Percentiles rank a stretch among this genome's conserved stretches.
Conservation (phyloP, 495 filamentous ascomycete species). For the Aspergillus heteromorphus region DNA sequence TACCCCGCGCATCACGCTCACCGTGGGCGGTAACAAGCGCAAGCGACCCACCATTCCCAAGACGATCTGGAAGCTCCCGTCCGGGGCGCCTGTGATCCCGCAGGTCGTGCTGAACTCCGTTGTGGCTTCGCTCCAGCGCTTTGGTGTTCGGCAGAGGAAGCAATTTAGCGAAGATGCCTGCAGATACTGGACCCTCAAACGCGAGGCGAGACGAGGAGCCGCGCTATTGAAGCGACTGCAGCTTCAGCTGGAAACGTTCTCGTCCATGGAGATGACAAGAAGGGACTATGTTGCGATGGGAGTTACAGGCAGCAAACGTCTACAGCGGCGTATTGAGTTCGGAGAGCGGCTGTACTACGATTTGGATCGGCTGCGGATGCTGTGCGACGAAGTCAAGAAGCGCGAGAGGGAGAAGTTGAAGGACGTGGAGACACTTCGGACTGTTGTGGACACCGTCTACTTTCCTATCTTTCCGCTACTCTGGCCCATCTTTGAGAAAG, state of each 20-base stretch:
- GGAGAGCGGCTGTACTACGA: constrained; percentile 69
- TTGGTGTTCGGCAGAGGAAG: constrained; percentile 76
- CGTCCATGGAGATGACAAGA: constrained; percentile 91
- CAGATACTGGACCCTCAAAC: constrained; percentile 96
- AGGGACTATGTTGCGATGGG: constrained; percentile 92
- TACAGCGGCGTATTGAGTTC: constrained; percentile 83
- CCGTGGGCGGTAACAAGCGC: constrained; percentile 70
- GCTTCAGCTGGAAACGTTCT: constrained; percentile 81
- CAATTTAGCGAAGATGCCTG: constrained; percentile 90
- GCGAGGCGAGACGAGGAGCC: constrained; percentile 86
- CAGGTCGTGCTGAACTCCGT: constrained; percentile 76
- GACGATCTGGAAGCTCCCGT: constrained; percentile 86
- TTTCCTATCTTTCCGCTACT: constrained; percentile 80
- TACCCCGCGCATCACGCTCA: constrained; percentile 50
- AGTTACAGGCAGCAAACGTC: constrained; percentile 66
- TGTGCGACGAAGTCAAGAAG: constrained; percentile 64
- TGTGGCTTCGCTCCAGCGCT: constrained; percentile 70
- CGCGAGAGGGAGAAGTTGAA: constrained; percentile 70
- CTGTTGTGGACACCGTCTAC: constrained; percentile 79
- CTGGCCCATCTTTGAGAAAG: constrained; percentile 75
- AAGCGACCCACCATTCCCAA: constrained; percentile 60
- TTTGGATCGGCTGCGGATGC: constrained; percentile 61
- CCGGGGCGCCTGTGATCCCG: constrained; percentile 91
- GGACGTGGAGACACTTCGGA: constrained; percentile 66
- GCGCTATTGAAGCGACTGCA: constrained; percentile 89